Percentiles rank a stretch among this genome's conserved stretches.
phyloP scores from a whole-genome alignment of 441 rosid species.

The Pelargonium australe region DNA sequence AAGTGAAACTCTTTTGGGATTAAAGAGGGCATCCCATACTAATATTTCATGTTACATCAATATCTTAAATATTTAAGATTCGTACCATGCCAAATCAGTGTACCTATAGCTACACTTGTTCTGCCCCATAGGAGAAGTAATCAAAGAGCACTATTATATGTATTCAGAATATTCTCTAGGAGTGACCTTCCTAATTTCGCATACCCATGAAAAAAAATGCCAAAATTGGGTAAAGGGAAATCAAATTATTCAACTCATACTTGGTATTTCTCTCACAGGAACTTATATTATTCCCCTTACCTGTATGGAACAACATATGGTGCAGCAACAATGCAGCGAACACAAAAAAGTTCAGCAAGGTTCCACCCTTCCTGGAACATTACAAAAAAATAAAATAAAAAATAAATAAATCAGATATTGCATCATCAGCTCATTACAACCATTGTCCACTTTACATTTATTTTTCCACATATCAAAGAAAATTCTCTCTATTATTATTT shows the following conservation, averaged over 20 bases:
- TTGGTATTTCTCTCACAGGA: neutral
- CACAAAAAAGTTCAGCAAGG: slow-evolving; percentile 73
- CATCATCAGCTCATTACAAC: slow-evolving; percentile 1
- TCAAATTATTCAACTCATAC: neutral
- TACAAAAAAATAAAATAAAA: slow-evolving; percentile 16
- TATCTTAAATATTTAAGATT: too few relatives aligned
- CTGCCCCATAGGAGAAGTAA: too few relatives aligned
- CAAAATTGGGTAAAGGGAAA: neutral
- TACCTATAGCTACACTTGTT: too few relatives aligned
- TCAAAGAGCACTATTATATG: too few relatives aligned
- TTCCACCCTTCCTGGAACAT: slow-evolving; percentile 84
- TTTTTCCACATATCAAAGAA: neutral
- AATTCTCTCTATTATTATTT: neutral
- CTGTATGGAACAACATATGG: slow-evolving; percentile 95
- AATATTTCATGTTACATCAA: neutral
- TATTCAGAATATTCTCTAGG: neutral
- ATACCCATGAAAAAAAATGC: neutral
- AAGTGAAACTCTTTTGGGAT: slow-evolving; percentile 1
- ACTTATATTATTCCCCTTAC: slow-evolving; percentile 27
- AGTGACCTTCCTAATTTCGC: neutral
- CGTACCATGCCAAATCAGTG: too few relatives aligned
- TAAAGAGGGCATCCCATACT: neutral
- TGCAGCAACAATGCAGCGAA: slow-evolving; percentile 71
- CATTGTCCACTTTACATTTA: slow-evolving; percentile 3
- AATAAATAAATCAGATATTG: slow-evolving; percentile 16